phyloP scores from a whole-genome alignment of 177 flowering plant species.

The Vitis hybrid region DNA sequence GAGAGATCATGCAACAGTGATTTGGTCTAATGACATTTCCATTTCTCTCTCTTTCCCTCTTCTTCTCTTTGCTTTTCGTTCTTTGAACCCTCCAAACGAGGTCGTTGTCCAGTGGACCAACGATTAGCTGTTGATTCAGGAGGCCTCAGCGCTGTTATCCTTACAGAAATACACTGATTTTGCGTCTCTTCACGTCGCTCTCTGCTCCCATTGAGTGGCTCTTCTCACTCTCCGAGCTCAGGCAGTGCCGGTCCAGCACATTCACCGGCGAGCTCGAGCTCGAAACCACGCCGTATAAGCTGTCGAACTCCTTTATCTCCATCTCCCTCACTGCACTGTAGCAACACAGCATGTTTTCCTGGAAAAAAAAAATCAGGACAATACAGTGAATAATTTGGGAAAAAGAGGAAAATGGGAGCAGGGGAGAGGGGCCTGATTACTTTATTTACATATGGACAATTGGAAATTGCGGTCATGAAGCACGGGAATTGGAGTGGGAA shows the following conservation, averaged over 20 bases:
- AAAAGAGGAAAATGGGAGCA: neutral
- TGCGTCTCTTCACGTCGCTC: slow-evolving; percentile 35
- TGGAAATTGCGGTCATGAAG: slow-evolving; percentile 32
- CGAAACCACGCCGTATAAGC: slow-evolving; percentile 20
- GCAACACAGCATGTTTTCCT: slow-evolving; percentile 51
- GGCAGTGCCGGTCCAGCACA: slow-evolving; percentile 47
- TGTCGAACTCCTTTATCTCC: slow-evolving; percentile 31
- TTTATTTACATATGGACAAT: slow-evolving; percentile 49
- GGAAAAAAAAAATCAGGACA: neutral
- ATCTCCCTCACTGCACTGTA: slow-evolving; percentile 34
- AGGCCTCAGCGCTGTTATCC: slow-evolving; percentile 17
- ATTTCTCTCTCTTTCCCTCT: neutral
- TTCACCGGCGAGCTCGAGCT: slow-evolving; percentile 46
- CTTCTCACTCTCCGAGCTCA: slow-evolving; percentile 39
- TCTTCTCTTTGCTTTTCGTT: slow-evolving; percentile 4
- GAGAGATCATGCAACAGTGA: slow-evolving; percentile 14
- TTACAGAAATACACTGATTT: slow-evolving; percentile 21
- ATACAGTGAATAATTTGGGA: neutral
- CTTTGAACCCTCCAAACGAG: neutral
- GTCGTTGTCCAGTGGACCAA: slow-evolving; percentile 10
- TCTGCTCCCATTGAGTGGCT: slow-evolving; percentile 15
- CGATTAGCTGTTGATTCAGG: neutral
- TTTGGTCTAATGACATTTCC: slow-evolving; percentile 13
- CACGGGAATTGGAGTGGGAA: slow-evolving; percentile 45
- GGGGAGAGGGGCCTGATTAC: slow-evolving; percentile 21